These are phyloP conservation scores for Limtongia smithiae DNA, from an alignment of 805 yeast genomes.

Conservation along the genomic window DNA sequence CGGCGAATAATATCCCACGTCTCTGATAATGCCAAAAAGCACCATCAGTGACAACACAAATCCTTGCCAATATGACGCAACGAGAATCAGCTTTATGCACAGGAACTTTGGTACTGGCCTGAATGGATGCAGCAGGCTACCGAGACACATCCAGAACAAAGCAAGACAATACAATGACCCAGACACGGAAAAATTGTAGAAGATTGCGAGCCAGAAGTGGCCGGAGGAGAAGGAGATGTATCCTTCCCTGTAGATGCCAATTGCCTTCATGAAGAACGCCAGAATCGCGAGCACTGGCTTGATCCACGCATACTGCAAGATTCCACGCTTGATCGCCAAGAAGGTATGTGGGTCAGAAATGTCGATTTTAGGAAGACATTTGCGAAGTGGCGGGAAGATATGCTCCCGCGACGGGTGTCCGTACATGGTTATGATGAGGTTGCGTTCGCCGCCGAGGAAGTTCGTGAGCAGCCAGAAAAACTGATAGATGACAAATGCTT, in stretches of 20 bases:
- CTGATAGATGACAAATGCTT: slow-evolving; percentile 92
- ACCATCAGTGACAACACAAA: slow-evolving; percentile 46
- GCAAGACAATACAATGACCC: slow-evolving; percentile 81
- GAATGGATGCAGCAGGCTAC: slow-evolving; percentile 68
- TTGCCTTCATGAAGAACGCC: slow-evolving; percentile 46
- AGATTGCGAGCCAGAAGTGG: slow-evolving; percentile 60
- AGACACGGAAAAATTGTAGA: slow-evolving; percentile 78
- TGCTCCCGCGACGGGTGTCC: slow-evolving; percentile 71
- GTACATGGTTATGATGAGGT: slow-evolving; percentile 65
- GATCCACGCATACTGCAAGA: slow-evolving; percentile 91
- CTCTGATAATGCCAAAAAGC: slow-evolving; percentile 36
- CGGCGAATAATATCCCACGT: slow-evolving; percentile 37
- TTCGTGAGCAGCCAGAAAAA: slow-evolving; percentile 79
- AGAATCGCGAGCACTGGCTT: slow-evolving; percentile 75
- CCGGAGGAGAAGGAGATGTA: slow-evolving; percentile 48
- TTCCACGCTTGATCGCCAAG: slow-evolving; percentile 72
- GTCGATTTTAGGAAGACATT: slow-evolving; percentile 56
- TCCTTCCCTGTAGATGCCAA: slow-evolving; percentile 51
- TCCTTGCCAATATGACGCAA: slow-evolving; percentile 99
- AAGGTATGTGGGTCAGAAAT: slow-evolving; percentile 83
- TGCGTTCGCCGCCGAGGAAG: slow-evolving; percentile 88
- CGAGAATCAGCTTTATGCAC: slow-evolving; percentile 88
- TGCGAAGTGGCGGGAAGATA: slow-evolving; percentile 49
- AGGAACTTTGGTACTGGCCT: slow-evolving; percentile 82
- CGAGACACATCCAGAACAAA: slow-evolving; percentile 88